Conservation (phyloP, 257 asterid species). For the Fraxinus excelsior region DNA sequence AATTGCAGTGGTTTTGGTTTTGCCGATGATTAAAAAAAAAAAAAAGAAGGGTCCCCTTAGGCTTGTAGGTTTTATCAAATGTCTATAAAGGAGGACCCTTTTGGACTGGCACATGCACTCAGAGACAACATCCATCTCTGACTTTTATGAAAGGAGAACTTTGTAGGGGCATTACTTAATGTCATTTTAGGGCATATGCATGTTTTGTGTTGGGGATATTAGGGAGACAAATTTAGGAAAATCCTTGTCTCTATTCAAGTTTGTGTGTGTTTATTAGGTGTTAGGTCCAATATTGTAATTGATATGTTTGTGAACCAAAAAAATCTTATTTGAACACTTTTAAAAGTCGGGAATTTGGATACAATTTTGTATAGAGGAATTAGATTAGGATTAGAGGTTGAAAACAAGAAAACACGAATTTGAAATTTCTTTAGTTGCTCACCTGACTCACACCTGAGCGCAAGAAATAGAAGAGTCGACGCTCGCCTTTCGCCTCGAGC, state of each 20-base stretch:
- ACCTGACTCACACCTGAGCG: too few species aligned
- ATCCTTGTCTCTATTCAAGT: constrained; percentile 30
- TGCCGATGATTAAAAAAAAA: constrained; percentile 10
- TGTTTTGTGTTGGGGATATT: constrained; percentile 36
- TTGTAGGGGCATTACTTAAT: constrained; percentile 24
- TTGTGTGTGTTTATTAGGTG: background rate
- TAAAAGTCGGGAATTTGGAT: too few species aligned
- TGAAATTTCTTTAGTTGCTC: too few species aligned
- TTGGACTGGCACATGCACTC: constrained; percentile 27
- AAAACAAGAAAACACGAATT: too few species aligned
- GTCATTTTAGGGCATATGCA: constrained; percentile 29
- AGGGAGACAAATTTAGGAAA: constrained; percentile 30
- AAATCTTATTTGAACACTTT: too few species aligned
- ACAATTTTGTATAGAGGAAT: too few species aligned
- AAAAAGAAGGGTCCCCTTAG: constrained; percentile 19
- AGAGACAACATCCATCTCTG: constrained; percentile 27
- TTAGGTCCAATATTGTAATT: too few species aligned
- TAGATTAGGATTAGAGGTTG: too few species aligned
- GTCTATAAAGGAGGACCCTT: constrained; percentile 41
- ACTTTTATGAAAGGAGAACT: constrained; percentile 15
- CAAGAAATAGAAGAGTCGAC: too few species aligned
- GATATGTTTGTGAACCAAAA: too few species aligned
- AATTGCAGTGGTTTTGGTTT: constrained; percentile 31
- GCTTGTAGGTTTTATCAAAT: constrained; percentile 5
- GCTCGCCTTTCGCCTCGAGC: too few species aligned